These are phyloP conservation scores for Aspergillus terreus DNA, from an alignment of 2,329 filamentous ascomycete genomes.

Conservation along the genomic window DNA sequence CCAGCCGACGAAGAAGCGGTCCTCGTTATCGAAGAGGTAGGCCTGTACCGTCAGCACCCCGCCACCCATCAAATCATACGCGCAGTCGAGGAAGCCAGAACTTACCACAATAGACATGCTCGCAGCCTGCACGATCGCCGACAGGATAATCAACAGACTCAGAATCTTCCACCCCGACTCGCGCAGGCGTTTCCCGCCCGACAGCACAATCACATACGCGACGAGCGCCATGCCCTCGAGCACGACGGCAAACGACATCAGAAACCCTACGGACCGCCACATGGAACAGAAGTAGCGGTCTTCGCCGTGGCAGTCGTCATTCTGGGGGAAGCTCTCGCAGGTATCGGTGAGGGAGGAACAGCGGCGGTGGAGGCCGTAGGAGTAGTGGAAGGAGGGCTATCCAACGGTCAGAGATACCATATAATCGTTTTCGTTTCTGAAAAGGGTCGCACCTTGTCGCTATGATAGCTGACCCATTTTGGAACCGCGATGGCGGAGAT, in stretches of 20 bases:
- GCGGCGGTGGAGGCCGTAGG: slow-evolving; percentile 73
- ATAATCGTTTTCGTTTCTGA: too few relatives aligned
- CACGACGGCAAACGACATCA: slow-evolving; percentile 81
- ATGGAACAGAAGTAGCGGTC: slow-evolving; percentile 80
- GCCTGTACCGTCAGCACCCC: slow-evolving; percentile 50
- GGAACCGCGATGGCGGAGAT: slow-evolving; percentile 45
- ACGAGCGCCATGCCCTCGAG: slow-evolving; percentile 77
- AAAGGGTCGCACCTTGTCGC: slow-evolving; percentile 34
- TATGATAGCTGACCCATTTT: slow-evolving; percentile 47
- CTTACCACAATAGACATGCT: slow-evolving; percentile 80
- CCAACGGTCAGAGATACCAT: background rate
- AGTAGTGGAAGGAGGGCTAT: slow-evolving; percentile 54
- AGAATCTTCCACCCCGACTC: slow-evolving; percentile 80
- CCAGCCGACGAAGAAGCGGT: slow-evolving; percentile 81
- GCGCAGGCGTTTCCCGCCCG: slow-evolving; percentile 73
- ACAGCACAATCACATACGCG: slow-evolving; percentile 71
- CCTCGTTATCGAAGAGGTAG: slow-evolving; percentile 77
- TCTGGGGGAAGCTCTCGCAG: slow-evolving; percentile 59
- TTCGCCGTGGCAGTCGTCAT: slow-evolving; percentile 63
- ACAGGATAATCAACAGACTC: slow-evolving; percentile 60
- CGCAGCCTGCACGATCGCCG: slow-evolving; percentile 67
- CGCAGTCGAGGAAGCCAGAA: slow-evolving; percentile 16
- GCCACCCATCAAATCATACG: background rate
- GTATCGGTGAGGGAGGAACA: slow-evolving; percentile 67
- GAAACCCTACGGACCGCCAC: slow-evolving; percentile 84